phyloP scores from a whole-genome alignment of 1,139 yeast genomes.

The Candida anutae region DNA sequence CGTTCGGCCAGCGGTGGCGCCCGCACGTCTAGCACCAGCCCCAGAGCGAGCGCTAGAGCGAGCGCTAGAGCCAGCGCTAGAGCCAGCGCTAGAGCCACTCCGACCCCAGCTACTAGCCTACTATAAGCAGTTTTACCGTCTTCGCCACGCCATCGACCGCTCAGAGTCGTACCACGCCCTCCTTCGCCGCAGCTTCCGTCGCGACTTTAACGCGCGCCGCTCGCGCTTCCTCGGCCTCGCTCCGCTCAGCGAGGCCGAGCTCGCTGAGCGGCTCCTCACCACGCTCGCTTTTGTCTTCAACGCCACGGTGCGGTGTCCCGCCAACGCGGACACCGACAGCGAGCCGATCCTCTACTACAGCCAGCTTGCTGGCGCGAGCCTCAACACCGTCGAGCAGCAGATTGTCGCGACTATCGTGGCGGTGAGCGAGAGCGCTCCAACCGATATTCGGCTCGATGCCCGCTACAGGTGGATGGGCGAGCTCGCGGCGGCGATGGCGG shows the following conservation, averaged over 20 bases:
- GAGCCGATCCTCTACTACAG: conserved; percentile 13
- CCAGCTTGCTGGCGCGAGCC: conserved; percentile 12
- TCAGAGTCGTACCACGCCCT: conserved; percentile 13
- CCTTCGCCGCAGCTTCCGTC: conserved; percentile 18
- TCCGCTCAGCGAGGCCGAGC: conserved; percentile 8
- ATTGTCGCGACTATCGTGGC: conserved; percentile 23
- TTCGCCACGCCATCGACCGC: conserved; percentile 17
- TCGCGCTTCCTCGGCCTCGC: conserved; percentile 5
- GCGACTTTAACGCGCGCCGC: conserved; percentile 15
- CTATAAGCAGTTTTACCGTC: conserved; percentile 26
- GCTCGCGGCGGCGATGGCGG: background rate
- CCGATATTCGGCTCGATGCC: conserved; percentile 22
- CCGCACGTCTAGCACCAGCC: too few relatives aligned
- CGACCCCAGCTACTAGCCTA: conserved; percentile 8
- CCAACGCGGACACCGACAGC: conserved; percentile 8
- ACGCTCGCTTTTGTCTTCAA: conserved; percentile 34
- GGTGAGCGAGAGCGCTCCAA: conserved; percentile 23
- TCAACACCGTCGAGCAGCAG: conserved; percentile 18
- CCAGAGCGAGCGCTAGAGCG: too few relatives aligned
- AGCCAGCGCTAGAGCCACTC: conserved; percentile 6
- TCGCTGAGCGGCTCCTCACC: conserved; percentile 20
- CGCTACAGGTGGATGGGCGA: conserved; percentile 20
- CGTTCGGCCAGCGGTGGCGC: too few relatives aligned
- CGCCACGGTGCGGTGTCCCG: conserved; percentile 26
- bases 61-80: too few relatives aligned